A percentile compares a stretch with the other conserved stretches of the same genome.
These are phyloP conservation scores for Eragrostis curvula DNA, from an alignment of 176 grass and related monocot genomes.

Conservation along the genomic window DNA sequence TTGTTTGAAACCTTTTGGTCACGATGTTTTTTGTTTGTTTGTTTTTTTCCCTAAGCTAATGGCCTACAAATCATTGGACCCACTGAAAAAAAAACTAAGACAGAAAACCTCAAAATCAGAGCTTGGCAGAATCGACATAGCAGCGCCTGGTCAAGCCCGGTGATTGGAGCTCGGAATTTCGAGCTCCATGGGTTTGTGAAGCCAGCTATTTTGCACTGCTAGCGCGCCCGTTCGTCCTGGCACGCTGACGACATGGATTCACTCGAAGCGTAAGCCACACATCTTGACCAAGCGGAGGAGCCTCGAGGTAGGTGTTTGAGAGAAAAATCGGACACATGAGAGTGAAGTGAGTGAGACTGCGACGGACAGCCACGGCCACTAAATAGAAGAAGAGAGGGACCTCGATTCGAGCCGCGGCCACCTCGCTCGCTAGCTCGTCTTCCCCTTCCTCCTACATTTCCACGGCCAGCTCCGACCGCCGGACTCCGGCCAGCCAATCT, in stretches of 20 bases:
- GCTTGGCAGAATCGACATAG: neutral
- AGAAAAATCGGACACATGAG: neutral
- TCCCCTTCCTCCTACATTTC: neutral
- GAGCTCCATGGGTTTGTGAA: neutral
- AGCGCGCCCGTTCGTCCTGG: neutral
- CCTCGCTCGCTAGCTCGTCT: conserved; percentile 33
- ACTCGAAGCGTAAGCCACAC: conserved; percentile 16
- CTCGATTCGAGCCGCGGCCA: conserved; percentile 13
- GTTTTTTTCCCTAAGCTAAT: too few relatives aligned
- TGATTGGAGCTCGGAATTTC: conserved; percentile 34
- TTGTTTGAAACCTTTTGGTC: too few relatives aligned
- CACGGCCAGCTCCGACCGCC: conserved; percentile 42
- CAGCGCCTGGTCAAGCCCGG: conserved; percentile 18
- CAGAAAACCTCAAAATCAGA: neutral
- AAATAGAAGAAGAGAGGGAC: conserved; percentile 5
- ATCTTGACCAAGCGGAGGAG: conserved; percentile 34
- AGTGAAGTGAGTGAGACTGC: neutral
- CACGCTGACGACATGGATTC: conserved; percentile 31
- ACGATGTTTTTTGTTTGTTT: too few relatives aligned
- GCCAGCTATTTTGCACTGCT: neutral
- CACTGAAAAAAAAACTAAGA: too few relatives aligned
- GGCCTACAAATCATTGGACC: too few relatives aligned
- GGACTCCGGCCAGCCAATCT: neutral
- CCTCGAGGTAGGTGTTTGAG: conserved; percentile 13
- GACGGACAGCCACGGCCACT: conserved; percentile 1